phyloP scores from a whole-genome alignment of 345 rosid genomes.

The Eucalyptus cloeziana region DNA sequence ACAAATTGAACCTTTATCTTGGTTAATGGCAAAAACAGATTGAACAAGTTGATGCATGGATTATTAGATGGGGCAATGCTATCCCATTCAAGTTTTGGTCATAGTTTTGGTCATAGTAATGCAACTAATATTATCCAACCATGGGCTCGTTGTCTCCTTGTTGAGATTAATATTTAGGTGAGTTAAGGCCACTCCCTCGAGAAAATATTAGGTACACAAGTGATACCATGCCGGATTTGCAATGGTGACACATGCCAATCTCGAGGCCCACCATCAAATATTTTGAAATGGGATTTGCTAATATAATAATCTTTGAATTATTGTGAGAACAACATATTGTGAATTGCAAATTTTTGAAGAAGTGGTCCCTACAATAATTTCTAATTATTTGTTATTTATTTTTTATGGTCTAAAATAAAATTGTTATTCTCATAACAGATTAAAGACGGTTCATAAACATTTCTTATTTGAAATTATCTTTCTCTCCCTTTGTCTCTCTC shows the following conservation, averaged over 20 bases:
- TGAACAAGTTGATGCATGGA: background rate
- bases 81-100: background rate
- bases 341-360: accelerated
- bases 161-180: background rate
- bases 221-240: no score
- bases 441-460: no score
- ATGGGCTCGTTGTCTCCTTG: background rate
- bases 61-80: background rate
- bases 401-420: accelerated
- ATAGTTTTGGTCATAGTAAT: background rate
- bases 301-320: accelerated
- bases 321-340: accelerated
- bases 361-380: accelerated
- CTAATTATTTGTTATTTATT: no score
- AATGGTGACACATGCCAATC: no score
- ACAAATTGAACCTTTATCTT: background rate
- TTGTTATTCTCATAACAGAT: accelerated
- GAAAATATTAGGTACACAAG: no score
- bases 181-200: background rate
- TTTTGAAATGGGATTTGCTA: no score
- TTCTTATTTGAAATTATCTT: no score
- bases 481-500: no score
- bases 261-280: accelerated
- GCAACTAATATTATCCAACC: background rate
- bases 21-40: background rate